Evolutionary conservation across 306 rosid species (phyloP), one percentile per base, ranked within the genome.

Genomic region (Datisca glomerata): DNA sequence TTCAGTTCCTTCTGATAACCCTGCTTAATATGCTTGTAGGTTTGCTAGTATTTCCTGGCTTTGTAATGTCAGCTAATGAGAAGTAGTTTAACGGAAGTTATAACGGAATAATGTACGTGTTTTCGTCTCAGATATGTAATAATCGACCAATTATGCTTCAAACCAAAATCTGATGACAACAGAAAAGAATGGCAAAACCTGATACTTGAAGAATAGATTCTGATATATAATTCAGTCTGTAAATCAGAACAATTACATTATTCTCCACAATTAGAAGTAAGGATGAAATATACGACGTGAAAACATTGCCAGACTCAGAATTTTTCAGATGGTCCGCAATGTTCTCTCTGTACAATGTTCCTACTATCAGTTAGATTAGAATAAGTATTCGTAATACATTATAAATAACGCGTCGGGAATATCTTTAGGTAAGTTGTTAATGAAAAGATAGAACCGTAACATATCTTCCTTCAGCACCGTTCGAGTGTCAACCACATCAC

Each of bases 381-480:
- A 33, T 37, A 83, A 54, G 71, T 72, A 71, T 41, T 83, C 91
- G 7, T 70, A 64, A 51, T 83, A 70, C 72, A 59, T 65, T 25
- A 75, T 14, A 56, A 75, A 83, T 40, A 83, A 49, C 33, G 76
- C 78, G n/a, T 31, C 36, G n/a, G 95, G 86, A 21, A 34, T 57
- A 59, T 70, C 74, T 54, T 66, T 67, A 12, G 95, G 93, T 10
- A 85, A 70, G 42, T 51, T 73, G 55, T 79, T 73, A 41, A 84
- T 62, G 46, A 59, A 79, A 40, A 84, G 64, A 49, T 67, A 55
- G 50, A 84, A 70, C 43, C 84, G 66, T 49, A 55, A 32, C 37
- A 68, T 50, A 45, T 84, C 83, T 49, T 84, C 94, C 56, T 54
- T 70, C 35, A 56, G 12, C 12, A 74, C 67, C 4, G 78, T 70